Conservation (phyloP, 2,329 filamentous ascomycete genomes). For the Magnaporthiopsis incrustans region DNA sequence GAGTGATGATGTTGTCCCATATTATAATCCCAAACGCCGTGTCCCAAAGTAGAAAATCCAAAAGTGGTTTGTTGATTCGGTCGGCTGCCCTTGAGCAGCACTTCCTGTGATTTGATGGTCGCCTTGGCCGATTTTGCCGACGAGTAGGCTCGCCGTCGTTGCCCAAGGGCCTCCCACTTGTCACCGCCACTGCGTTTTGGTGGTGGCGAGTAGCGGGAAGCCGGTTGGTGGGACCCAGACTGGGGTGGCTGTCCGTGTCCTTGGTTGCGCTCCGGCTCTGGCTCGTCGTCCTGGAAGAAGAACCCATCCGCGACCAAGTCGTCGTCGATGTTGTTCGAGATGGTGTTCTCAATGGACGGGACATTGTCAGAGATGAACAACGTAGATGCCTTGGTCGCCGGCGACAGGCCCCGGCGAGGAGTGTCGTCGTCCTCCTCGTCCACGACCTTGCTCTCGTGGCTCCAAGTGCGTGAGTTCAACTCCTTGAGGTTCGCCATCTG, state of each 20-base stretch:
- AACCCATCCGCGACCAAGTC: slow-evolving; percentile 64
- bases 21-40: slow-evolving; percentile 38
- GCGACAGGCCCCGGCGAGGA: slow-evolving; percentile 32
- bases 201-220: slow-evolving; percentile 55
- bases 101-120: slow-evolving; percentile 25
- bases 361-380: slow-evolving; percentile 29
- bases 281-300: slow-evolving; percentile 58
- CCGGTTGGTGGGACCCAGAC: slow-evolving; percentile 10
- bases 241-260: no score
- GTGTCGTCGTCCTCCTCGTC: slow-evolving; percentile 36
- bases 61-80: slow-evolving; percentile 23
- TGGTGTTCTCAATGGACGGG: slow-evolving; percentile 26
- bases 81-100: slow-evolving; percentile 17
- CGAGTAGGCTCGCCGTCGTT: slow-evolving; percentile 64
- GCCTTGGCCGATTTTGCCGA: slow-evolving; percentile 31
- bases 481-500: slow-evolving; percentile 53
- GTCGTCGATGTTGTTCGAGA: slow-evolving; percentile 47
- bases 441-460: slow-evolving; percentile 57
- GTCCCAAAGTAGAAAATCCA: slow-evolving; percentile 39
- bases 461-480: slow-evolving; percentile 70
- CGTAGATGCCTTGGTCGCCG: slow-evolving; percentile 31
- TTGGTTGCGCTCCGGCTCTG: slow-evolving; percentile 24
- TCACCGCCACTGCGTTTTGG: slow-evolving; percentile 59
- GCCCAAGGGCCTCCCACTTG: slow-evolving; percentile 85
- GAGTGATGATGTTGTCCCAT: slow-evolving; percentile 16